These are phyloP conservation scores for Canna indica DNA, from an alignment of 176 grass and related monocot genomes.

Conservation along the genomic window DNA sequence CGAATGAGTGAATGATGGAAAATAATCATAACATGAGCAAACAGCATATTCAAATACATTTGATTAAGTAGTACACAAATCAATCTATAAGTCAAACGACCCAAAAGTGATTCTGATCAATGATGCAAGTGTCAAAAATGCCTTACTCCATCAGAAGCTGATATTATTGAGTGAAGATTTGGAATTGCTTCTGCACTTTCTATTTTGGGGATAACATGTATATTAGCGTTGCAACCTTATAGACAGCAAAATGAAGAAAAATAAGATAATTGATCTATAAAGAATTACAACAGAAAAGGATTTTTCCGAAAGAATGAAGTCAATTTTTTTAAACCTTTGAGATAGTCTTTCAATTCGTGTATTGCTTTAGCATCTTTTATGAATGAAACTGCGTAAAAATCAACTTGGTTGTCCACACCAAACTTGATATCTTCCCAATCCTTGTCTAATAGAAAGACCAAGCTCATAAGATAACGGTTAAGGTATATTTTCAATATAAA, in stretches of 20 bases:
- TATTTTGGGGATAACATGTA: slow-evolving; percentile 88
- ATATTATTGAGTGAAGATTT: slow-evolving; percentile 92
- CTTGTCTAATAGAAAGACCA: slow-evolving; percentile 47
- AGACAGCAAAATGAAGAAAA: slow-evolving; percentile 21
- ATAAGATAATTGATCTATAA: too few relatives aligned
- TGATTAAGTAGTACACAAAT: background rate
- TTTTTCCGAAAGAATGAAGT: too few relatives aligned
- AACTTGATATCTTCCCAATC: slow-evolving; percentile 99
- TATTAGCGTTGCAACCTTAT: slow-evolving; percentile 71
- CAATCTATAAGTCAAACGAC: too few relatives aligned
- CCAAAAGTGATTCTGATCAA: too few relatives aligned
- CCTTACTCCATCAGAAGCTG: slow-evolving; percentile 87
- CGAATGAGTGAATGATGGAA: too few relatives aligned
- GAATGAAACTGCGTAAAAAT: slow-evolving; percentile 97
- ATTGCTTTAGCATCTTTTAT: slow-evolving; percentile 87
- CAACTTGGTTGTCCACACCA: slow-evolving; percentile 76
- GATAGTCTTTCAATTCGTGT: slow-evolving; percentile 84
- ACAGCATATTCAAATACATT: too few relatives aligned
- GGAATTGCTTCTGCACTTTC: slow-evolving; percentile 97
- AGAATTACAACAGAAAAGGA: too few relatives aligned
- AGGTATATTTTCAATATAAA: background rate
- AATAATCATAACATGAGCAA: too few relatives aligned
- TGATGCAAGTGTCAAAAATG: too few relatives aligned
- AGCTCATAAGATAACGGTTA: slow-evolving; percentile 2
- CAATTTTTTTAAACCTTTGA: too few relatives aligned